Base-by-base conservation (phyloP, 1,139 yeast genomes). In the Blastobotrys aristatus region DNA sequence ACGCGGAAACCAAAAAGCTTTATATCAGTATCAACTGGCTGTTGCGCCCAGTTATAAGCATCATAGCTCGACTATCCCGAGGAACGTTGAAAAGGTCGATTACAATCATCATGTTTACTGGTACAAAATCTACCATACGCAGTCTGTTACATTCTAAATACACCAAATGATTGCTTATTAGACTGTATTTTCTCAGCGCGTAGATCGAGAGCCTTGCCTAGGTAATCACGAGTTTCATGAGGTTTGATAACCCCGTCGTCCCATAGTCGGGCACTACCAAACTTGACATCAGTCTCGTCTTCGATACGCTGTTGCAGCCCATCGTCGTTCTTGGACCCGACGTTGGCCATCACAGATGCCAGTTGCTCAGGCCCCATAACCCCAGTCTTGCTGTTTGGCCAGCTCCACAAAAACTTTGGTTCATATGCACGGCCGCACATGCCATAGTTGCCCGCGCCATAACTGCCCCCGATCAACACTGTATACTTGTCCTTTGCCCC, bases 311-410 rank as follows among this genome's bases (percentile, higher is more conserved):
- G 50, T 22, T 58, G 57, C 7, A 65, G 56, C 40, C 55, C 58
- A 21, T 53, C 53, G 29, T 54, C 53, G 40, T 50, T 50, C 44
- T 57, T 57, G 17, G 62, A 58, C 8, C 64, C 61, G 2, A 65
- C 68, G 1, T 63, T 56, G 33, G 57, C 61, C 67, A 65, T 62
- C 40, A 65, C 69, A 14, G 62, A 56, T 2, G 65, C 64, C 40
- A 65, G 59, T 52, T 65, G 69, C 55, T 65, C 68, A 4, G 68
- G 63, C 3, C 69, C 69, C 68, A 65, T 65, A 36, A 65, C 69
- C 13, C 66, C 67, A 14, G 68, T 64, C 26, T 63, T 55, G 22
- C 67, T 57, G 53, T 65, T 65, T 49, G 69, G 69, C 69, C 69
- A 65, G 7, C 66, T 48, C 63, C 65, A 63, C 43, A 65, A 55